These are phyloP conservation scores for Colletotrichum godetiae DNA, from an alignment of 2,329 filamentous ascomycete species.

Conservation along the genomic window DNA sequence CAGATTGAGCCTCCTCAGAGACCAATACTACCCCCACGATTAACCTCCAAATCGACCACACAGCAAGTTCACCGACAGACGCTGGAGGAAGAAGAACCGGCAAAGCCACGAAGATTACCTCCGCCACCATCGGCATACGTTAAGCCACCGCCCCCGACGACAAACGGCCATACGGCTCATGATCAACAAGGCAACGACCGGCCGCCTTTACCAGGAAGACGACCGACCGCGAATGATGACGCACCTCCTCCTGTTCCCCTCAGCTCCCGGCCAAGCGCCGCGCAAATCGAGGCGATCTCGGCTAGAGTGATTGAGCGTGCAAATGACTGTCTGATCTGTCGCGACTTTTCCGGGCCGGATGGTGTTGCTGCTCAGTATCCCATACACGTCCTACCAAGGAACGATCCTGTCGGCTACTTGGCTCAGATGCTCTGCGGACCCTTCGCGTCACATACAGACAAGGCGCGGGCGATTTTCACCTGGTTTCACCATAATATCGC, in stretches of 20 bases:
- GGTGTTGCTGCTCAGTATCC: constrained; percentile 82
- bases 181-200: constrained; percentile 32
- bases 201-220: constrained; percentile 29
- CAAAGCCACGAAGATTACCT: constrained; percentile 30
- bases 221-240: constrained; percentile 40
- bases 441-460: constrained; percentile 87
- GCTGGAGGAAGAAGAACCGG: constrained; percentile 20
- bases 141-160: constrained; percentile 18
- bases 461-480: constrained; percentile 91
- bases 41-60: constrained; percentile 61
- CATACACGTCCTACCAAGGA: constrained; percentile 73
- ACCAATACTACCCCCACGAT: constrained; percentile 60
- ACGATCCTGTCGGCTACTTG: constrained; percentile 77
- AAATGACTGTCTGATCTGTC: constrained; percentile 78
- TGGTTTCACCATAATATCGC: constrained; percentile 95
- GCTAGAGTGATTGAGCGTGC: constrained; percentile 44
- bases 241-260: constrained; percentile 64
- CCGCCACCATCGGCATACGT: constrained; percentile 28
- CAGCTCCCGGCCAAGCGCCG: constrained; percentile 61
- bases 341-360: constrained; percentile 89
- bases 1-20: constrained; percentile 45
- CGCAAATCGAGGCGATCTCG: constrained; percentile 61
- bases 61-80: constrained; percentile 22
- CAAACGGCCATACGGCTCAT: constrained; percentile 39
- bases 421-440: constrained; percentile 81